Evolutionary conservation across 768 basidiomycete species (phyloP), one percentile per base, ranked within the genome.

Genomic region (Melanogaster broomeanus): DNA sequence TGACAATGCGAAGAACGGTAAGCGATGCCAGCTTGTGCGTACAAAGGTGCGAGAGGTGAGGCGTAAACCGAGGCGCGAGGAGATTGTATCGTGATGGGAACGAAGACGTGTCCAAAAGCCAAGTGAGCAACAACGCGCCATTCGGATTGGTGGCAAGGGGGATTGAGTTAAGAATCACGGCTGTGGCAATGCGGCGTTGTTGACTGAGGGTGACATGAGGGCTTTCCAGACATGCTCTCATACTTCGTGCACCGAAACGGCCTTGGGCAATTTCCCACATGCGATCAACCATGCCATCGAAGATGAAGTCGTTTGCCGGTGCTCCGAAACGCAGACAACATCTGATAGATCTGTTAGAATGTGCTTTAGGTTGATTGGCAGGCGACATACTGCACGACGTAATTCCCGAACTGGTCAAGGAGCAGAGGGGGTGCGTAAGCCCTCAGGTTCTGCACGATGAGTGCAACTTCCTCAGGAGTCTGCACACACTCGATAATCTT

Each of bases 251-350:
- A 48, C 97, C 97, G 62, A 97, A 99, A 30, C 97, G 86, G 21
- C 96, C 96, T 73, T 98, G 96, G 0, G 94, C 96, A 47, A 99
- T 80, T 73, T 98, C 97, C 93, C 97, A 98, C 74, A 97, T 88
- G 35, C 97, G 90, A 69, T 98, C 96, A 41, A 91, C 87, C 77
- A 98, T 98, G 25, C 93, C 93, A 66, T 98, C 95, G 68, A 98
- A 98, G 52, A 98, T 90, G 69, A 98, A 98, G 58, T 96, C 93
- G 50, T 93, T 95, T 27, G 82, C 83, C 30, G 95, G 95, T 33
- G 87, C 72, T 41, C 90, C 90, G 62, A 98, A 98, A 31, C 91
- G 87, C 38, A 98, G 77, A 68, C 94, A 93, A 69, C 90, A 90
- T 68, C 91, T 92, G 52, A 41, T 40, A 2, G n/a, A 40, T 64